Evolutionary conservation across 345 rosid species (phyloP), one percentile per base, ranked within the genome.

Genomic region (Melaleuca quinquenervia): DNA sequence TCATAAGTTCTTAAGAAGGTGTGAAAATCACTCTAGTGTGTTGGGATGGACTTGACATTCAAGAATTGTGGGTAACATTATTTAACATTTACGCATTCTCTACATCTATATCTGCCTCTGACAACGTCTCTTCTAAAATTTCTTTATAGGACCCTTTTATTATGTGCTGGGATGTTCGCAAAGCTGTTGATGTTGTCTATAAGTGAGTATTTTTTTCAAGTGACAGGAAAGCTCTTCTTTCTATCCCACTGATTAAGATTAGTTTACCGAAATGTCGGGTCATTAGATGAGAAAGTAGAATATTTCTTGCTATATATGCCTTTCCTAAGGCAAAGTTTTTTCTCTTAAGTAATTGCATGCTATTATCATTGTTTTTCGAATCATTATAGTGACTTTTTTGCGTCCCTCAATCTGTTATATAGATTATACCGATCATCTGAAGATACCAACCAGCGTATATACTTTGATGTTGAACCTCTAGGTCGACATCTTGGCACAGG

Each of bases 141-240:
- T 56, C 74, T 76, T 84, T 87, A 87, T 76, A 97, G 98, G 99
- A 97, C 90, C 98, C 99, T 82, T 97, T 95, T 88, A 95, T 97
- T 84, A 90, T 95, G 87, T 96, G 98, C 90, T 97, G 99, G 99
- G 98, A 96, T 90, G 86, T 97, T 80, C 92, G 98, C 54, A 94
- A 94, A 90, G 87, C 98, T 82, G 98, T 93, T 85, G 95, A 97
- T 85, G 95, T 93, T 84, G 96, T 97, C 51, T 97, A 94, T 90
- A 97, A 97, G 98, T 95, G 86, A 94, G 98, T 91, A 82, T 50
- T 60, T 64, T 82, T 76, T 51, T 27, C 54, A 50, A 20, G 21
- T 82, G 13, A 52, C 27, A 26, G 27, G 32, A 22, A 70, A 70
- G 26, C 48, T 70, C 13, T 48, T 70, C 24, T 70, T 36, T 70